Conservation (phyloP, 371 early-diverging fungal species). For the Rhizopus stolonifer region DNA sequence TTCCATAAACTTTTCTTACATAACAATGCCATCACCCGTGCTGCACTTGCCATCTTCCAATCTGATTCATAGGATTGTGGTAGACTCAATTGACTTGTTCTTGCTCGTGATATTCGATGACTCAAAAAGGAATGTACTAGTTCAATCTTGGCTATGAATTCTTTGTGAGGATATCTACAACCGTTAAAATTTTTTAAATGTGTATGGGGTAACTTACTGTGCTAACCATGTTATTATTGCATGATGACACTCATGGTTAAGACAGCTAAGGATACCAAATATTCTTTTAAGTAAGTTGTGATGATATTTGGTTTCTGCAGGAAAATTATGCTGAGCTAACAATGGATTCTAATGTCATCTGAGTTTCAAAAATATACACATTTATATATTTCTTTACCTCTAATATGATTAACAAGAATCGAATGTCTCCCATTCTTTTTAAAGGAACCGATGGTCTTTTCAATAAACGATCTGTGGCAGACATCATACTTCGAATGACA, state of each 20-base stretch:
- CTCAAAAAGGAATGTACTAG: slow-evolving; percentile 78
- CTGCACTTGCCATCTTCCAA: slow-evolving; percentile 84
- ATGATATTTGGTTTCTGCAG: slow-evolving; percentile 68
- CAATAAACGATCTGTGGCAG: slow-evolving; percentile 70
- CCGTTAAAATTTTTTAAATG: too few relatives aligned
- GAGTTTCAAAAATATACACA: background rate
- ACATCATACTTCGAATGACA: slow-evolving; percentile 75
- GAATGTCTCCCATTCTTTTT: slow-evolving; percentile 59
- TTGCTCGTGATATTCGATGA: slow-evolving; percentile 71
- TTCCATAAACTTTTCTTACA: slow-evolving; percentile 46
- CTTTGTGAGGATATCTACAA: slow-evolving; percentile 55
- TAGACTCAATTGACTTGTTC: slow-evolving; percentile 34
- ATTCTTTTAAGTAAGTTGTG: slow-evolving; percentile 70
- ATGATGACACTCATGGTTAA: slow-evolving; percentile 76
- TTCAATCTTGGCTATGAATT: slow-evolving; percentile 73
- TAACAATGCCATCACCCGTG: slow-evolving; percentile 85
- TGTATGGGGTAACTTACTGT: too few relatives aligned
- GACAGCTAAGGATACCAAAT: slow-evolving; percentile 73
- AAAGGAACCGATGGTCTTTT: slow-evolving; percentile 76
- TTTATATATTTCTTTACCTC: slow-evolving; percentile 53
- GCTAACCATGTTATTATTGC: slow-evolving; percentile 80
- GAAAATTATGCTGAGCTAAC: slow-evolving; percentile 63
- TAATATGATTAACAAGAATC: slow-evolving; percentile 79
- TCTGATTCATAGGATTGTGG: slow-evolving; percentile 68
- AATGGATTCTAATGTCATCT: slow-evolving; percentile 62